Conservation (phyloP, 2,329 filamentous ascomycete species). For the Cercospora canescens region DNA sequence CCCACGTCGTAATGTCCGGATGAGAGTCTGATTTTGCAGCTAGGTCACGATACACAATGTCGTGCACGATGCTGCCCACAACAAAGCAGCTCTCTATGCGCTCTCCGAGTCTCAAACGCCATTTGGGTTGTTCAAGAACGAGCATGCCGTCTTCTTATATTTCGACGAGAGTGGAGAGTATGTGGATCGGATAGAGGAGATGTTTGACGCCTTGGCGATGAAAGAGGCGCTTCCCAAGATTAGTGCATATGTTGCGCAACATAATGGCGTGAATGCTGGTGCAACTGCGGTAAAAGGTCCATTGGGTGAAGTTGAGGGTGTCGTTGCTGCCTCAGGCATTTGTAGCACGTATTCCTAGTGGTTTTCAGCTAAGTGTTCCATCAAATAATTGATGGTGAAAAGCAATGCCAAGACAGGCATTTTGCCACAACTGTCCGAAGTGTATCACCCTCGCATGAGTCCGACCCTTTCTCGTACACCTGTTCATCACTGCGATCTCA, state of each 20-base stretch:
- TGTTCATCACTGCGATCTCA: not conserved
- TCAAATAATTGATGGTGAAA: not conserved
- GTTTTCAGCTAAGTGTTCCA: not conserved
- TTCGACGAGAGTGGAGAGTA: not conserved
- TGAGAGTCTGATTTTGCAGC: not conserved
- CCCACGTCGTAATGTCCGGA: not conserved
- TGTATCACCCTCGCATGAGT: not conserved
- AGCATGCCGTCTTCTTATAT: not conserved
- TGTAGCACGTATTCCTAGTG: not conserved
- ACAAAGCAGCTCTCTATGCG: constrained; percentile 7
- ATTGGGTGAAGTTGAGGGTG: not conserved
- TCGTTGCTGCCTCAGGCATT: not conserved
- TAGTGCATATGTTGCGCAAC: not conserved
- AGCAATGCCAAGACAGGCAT: not conserved
- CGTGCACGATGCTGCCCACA: not conserved
- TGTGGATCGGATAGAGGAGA: not conserved
- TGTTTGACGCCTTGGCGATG: not conserved
- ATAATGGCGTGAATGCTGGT: not conserved
- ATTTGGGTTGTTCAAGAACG: not conserved
- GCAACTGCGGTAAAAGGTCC: not conserved
- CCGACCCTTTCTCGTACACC: not conserved
- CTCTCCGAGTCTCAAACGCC: not conserved
- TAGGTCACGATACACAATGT: constrained; percentile 4
- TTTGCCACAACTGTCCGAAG: not conserved
- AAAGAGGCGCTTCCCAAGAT: not conserved